Conservation (phyloP, 352 stramenopile species). For the Phytophthora pseudosyringae region DNA sequence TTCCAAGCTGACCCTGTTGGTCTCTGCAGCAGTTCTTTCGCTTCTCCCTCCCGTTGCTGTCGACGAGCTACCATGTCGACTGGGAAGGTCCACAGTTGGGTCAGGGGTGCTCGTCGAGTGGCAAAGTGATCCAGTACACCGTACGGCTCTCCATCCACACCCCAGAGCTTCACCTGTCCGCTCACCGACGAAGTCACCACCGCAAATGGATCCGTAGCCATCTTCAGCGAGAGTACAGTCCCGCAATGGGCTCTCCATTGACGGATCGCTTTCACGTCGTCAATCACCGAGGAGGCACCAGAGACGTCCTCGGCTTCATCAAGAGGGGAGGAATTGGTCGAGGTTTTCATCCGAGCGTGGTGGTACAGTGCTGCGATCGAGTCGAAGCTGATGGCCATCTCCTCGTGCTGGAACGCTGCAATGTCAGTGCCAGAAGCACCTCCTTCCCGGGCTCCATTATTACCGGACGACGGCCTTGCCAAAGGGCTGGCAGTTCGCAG, state of each 20-base stretch:
- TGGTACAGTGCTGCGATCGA: conserved; percentile 56
- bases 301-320: background rate
- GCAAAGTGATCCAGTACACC: conserved; percentile 75
- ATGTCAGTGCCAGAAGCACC: conserved; percentile 19
- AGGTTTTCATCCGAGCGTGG: conserved; percentile 33
- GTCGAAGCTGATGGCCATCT: conserved; percentile 62
- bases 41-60: conserved; percentile 45
- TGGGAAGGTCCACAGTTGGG: conserved; percentile 61
- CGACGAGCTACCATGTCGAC: conserved; percentile 55
- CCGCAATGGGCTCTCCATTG: conserved; percentile 55
- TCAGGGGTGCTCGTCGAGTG: conserved; percentile 53
- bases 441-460: conserved; percentile 3
- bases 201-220: conserved; percentile 43
- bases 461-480: conserved; percentile 18
- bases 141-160: conserved; percentile 41
- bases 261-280: conserved; percentile 11
- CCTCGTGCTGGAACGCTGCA: conserved; percentile 56
- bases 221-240: conserved; percentile 48
- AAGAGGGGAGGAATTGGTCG: background rate
- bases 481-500: conserved; percentile 9
- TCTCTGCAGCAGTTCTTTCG: conserved; percentile 47
- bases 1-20: conserved; percentile 28
- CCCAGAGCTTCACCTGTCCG: conserved; percentile 74
- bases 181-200: conserved; percentile 55
- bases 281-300: background rate